These are phyloP conservation scores for Basidiobolus meristosporus DNA, from an alignment of 371 early-diverging fungal genomes.

Conservation along the genomic window DNA sequence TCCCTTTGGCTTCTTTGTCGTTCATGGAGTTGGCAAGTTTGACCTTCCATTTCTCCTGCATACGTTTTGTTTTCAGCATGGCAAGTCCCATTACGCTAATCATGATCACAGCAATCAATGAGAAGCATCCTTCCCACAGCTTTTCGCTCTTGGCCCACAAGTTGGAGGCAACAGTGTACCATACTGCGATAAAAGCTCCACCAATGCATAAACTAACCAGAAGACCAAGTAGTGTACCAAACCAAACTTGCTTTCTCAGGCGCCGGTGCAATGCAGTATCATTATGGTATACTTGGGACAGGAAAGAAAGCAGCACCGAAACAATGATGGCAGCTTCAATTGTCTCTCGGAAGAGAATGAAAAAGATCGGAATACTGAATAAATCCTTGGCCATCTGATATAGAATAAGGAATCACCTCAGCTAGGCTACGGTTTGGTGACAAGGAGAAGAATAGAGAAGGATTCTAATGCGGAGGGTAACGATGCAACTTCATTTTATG, in stretches of 20 bases:
- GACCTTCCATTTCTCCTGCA: conserved; percentile 47
- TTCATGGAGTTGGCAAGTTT: conserved; percentile 32
- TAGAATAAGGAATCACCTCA: too few species aligned
- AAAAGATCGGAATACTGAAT: conserved; percentile 63
- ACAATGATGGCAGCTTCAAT: conserved; percentile 67
- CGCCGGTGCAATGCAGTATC: too few species aligned
- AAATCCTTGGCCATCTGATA: conserved; percentile 5
- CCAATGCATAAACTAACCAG: conserved; percentile 43
- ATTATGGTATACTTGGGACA: too few species aligned
- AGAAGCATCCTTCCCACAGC: conserved; percentile 36
- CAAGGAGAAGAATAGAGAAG: too few species aligned
- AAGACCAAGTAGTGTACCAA: conserved; percentile 37
- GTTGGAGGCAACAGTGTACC: conserved; percentile 33
- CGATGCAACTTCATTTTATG: too few species aligned
- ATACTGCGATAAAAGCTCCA: conserved; percentile 45
- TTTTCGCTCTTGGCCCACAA: conserved; percentile 48
- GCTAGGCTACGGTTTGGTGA: too few species aligned
- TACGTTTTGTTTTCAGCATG: conserved; percentile 40
- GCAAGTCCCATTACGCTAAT: conserved; percentile 51
- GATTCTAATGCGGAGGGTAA: too few species aligned
- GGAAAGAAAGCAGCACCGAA: conserved; percentile 53
- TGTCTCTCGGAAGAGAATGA: conserved; percentile 69
- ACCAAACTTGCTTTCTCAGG: conserved; percentile 23
- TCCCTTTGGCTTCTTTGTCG: conserved; percentile 7
- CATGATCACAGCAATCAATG: conserved; percentile 42